Evolutionary conservation across 1,284 basidiomycete genomes (phyloP).

Genomic region (Papiliotrema fonsecae): DNA sequence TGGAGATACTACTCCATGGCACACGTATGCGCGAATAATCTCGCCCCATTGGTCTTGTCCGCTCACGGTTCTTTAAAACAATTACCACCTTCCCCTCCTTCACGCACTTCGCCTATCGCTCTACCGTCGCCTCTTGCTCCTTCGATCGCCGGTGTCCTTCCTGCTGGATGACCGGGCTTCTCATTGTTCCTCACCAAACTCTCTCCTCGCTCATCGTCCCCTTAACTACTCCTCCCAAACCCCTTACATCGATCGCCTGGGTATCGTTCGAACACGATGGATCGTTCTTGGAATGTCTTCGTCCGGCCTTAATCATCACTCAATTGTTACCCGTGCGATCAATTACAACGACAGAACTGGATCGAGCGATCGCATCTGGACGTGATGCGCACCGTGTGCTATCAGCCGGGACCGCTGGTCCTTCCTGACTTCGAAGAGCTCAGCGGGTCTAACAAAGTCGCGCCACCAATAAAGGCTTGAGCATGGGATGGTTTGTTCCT

Average conservation of each 20-base stretch:
- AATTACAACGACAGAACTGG: slow-evolving; percentile 22
- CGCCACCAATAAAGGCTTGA: neutral
- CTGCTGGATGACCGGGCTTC: neutral
- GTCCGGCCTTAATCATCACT: no score
- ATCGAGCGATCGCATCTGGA: slow-evolving; percentile 39
- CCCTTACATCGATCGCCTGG: no score
- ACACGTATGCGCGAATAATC: slow-evolving; percentile 36
- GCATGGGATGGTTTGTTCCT: no score
- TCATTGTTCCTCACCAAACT: neutral
- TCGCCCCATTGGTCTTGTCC: slow-evolving; percentile 24
- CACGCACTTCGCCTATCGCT: no score
- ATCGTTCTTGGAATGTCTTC: no score
- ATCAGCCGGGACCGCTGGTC: slow-evolving; percentile 35
- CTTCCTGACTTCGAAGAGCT: slow-evolving; percentile 34
- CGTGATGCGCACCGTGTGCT: slow-evolving; percentile 39
- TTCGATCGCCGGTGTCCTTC: neutral
- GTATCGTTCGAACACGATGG: no score
- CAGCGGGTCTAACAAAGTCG: slow-evolving; percentile 8
- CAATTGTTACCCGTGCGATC: no score
- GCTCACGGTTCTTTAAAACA: slow-evolving; percentile 32
- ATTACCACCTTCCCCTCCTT: slow-evolving; percentile 2
- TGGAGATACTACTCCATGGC: slow-evolving; percentile 45
- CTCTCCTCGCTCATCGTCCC: neutral
- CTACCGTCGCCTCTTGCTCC: neutral
- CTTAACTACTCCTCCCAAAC: no score